Evolutionary conservation across 805 yeast species (phyloP).

Genomic region (Spathaspora passalidarum): DNA sequence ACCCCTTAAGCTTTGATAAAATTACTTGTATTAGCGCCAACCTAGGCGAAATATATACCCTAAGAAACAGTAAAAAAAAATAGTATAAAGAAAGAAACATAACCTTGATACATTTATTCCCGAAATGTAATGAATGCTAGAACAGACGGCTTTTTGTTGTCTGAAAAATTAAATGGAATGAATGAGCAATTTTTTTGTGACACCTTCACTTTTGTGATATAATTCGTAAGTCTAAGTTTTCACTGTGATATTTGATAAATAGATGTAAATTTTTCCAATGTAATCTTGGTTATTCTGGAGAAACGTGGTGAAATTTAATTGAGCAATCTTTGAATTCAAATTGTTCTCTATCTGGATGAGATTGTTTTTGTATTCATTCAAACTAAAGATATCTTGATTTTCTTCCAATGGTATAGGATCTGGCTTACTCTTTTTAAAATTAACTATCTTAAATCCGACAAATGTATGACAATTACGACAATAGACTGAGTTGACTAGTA

Average conservation of each 20-base stretch:
- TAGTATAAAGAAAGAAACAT: no score
- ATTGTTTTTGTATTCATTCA: constrained; percentile 10
- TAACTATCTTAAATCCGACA: constrained; percentile 14
- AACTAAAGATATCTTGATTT: background rate
- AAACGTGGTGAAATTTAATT: background rate
- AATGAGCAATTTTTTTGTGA: background rate
- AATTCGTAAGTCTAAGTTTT: background rate
- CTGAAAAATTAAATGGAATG: background rate
- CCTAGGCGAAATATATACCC: no score
- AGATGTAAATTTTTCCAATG: constrained; percentile 6
- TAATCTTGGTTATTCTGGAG: constrained; percentile 4
- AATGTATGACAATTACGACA: constrained; percentile 11
- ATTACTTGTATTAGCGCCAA: no score
- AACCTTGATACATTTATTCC: no score
- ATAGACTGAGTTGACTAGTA: constrained; percentile 1
- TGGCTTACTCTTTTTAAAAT: constrained; percentile 4
- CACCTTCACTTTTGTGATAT: background rate
- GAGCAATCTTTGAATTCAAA: constrained; percentile 3
- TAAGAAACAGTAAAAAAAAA: no score
- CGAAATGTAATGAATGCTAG: no score
- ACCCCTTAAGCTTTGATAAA: no score
- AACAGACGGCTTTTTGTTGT: no score
- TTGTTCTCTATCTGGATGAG: constrained; percentile 11
- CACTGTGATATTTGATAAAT: constrained; percentile 2
- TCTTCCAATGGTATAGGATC: constrained; percentile 4